Base-by-base conservation (phyloP, 139 green algal species). In the Penium margaritaceum region DNA sequence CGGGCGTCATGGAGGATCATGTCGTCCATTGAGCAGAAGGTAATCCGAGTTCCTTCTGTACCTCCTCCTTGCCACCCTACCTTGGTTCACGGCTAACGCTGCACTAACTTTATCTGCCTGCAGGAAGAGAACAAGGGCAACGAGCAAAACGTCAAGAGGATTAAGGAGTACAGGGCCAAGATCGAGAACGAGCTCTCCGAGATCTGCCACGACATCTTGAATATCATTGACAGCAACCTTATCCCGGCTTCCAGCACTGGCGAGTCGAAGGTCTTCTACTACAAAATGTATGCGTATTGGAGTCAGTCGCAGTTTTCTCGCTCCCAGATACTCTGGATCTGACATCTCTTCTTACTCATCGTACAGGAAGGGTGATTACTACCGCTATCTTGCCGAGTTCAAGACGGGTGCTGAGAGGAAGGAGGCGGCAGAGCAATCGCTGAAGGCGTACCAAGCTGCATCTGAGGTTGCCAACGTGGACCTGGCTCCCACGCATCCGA, bases 201-300 rank as follows among this genome's bases (percentile, higher is more conserved):
- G 2, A 89, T 88, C 30, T 89, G 84, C 76, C 58, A 74, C 32
- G 55, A 77, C 55, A 88, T 89, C 61, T 85, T 98, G 38, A 70
- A 85, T 44, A 88, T 98, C 57, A 88, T 98, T 75, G 94, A 98
- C 67, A 85, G 94, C 44, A 86, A 97, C 86, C 89, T 98, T 35
- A 96, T 98, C 74, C 90, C 89, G 60, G 89, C 90, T 4, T 91
- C 94, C 30, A 90, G 87, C 63, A 91, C 83, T 12, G 93, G 94
- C 39, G 94, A 98, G 84, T 92, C 86, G 53, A 96, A 96, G 78
- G 95, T 99, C 30, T 99, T 99, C 84, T 99, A 98, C 85, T 87
- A 91, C 58, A 95, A 95, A 74, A 92, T 92, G 88, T 81, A 46
- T 1, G 37, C 2, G 36, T n/a, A n/a, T n/a, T n/a, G n/a, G n/a